Base-by-base conservation (phyloP, 2,329 filamentous ascomycete genomes). In the Colletotrichum euphorbiae region DNA sequence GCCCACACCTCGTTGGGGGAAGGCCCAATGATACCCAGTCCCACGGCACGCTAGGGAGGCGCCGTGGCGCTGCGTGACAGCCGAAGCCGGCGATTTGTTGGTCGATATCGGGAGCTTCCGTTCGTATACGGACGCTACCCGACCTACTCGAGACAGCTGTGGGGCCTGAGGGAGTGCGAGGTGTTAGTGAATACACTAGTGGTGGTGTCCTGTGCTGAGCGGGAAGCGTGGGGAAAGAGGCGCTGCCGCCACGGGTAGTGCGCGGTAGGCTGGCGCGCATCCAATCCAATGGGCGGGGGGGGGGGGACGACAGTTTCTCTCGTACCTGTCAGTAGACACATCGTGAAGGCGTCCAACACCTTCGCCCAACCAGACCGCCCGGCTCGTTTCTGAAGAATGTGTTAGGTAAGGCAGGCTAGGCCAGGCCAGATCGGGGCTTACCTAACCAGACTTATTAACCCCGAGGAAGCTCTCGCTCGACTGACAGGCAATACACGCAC, bases 41-140 rank as follows among this genome's bases (percentile, higher is more conserved):
- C 36, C 21, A n/a, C 8, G 21, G 19, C 17, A 42, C 52, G 19
- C 52, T 15, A 42, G 6, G 50, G 42, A 45, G 42, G 42, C 42
- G 42, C 42, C 42, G 42, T 45, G 42, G 42, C 42, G 50, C 50
- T 28, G 55, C n/a, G 24, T 36, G 55, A 65, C 48, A 60, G 28
- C 50, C 64, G 36, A 57, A 58, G 31, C 52, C 61, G 61, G 51
- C 54, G 31, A 19, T 43, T 50, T 56, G 43, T 50, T 56, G 43
- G 61, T 31, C 8, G 21, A 21, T 3, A 2, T 21, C 21, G 21
- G 21, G 24, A 15, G 40, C 60, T 31, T 28, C 24, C 3, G 3
- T 21, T 21, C 21, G 21, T 21, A 21, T 28, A 28, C 24, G 24
- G 24, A 28, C 24, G 4, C 24, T 28, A 28, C 24, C 24, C 24